These are phyloP conservation scores for Tylopilus sp. DNA, from an alignment of 1,284 basidiomycete species.

Conservation along the genomic window DNA sequence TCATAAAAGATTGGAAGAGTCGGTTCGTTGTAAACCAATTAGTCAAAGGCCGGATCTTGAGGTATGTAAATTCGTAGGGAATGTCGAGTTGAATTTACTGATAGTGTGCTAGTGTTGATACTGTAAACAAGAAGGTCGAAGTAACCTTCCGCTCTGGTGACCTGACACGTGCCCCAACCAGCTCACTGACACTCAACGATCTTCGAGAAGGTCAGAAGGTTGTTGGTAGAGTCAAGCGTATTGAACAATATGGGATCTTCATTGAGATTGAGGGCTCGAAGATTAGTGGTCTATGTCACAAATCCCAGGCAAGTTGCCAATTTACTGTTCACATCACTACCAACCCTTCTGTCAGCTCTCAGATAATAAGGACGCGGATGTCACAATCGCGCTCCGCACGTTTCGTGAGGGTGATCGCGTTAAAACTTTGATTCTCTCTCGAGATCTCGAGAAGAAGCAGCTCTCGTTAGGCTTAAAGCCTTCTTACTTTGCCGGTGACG, in stretches of 20 bases:
- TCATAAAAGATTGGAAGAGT: conserved; percentile 92
- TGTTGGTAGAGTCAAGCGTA: conserved; percentile 68
- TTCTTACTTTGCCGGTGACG: conserved; percentile 67
- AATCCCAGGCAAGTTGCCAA: conserved; percentile 64
- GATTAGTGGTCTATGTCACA: conserved; percentile 91
- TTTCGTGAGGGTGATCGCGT: conserved; percentile 88
- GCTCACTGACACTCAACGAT: conserved; percentile 50
- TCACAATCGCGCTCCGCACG: conserved; percentile 70
- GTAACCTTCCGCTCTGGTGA: conserved; percentile 76
- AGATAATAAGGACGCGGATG: conserved; percentile 79
- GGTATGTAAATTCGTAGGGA: conserved; percentile 41
- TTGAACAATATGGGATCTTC: conserved; percentile 91
- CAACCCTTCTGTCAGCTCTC: conserved; percentile 55
- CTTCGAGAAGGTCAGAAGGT: conserved; percentile 74
- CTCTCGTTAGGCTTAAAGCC: conserved; percentile 90
- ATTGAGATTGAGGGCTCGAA: conserved; percentile 82
- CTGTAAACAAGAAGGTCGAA: conserved; percentile 74
- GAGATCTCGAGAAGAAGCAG: conserved; percentile 73
- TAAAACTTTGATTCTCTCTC: conserved; percentile 71
- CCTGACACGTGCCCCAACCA: conserved; percentile 41
- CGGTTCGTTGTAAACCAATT: conserved; percentile 80
- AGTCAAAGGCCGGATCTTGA: conserved; percentile 81
- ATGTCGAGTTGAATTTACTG: conserved; percentile 10
- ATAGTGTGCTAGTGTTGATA: conserved; percentile 55
- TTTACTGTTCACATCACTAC: background rate